Evolutionary conservation across 495 filamentous ascomycete genomes (phyloP), one percentile per base, ranked within the genome.

Genomic region (Penicillium soppii): DNA sequence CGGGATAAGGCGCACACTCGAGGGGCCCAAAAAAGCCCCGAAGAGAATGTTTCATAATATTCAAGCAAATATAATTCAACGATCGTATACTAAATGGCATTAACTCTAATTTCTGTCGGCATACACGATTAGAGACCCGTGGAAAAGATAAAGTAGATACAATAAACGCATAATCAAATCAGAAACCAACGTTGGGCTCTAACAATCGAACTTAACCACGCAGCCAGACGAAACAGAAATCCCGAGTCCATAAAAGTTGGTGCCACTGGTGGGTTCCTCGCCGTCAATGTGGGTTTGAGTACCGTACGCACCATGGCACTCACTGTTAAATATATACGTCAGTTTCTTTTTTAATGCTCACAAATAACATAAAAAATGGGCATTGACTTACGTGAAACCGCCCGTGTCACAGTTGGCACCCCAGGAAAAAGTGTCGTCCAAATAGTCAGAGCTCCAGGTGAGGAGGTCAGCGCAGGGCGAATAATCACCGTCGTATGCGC

Each of bases 301-400:
- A 19, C 43, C 43, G 12, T 45, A 45, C 0, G 43, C 43, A 35
- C 43, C 43, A 19, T 45, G 43, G 43, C 43, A 45, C 33, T 45
- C 43, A 30, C 43, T 45, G 9, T 29, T 10, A 29, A 10, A 29
- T 29, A 5, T 5, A 29, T n/a, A n/a, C n/a, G n/a, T n/a, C n/a
- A 29, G 26, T 29, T 10, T 5, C 26, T 29, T 10, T 5, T 29
- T 29, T 5, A 29, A 10, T 29, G n/a, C n/a, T n/a, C n/a, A n/a
- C 26, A 29, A 29, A 29, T 29, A 10, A 5, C 5, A 5, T 10
- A 29, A 29, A 29, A 29, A 10, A 29, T 29, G 26, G n/a, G n/a
- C n/a, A 29, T 29, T 10, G 21, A 17, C 43, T 3, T 45, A 45
- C 43, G 19, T 20, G 8, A 45, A 45, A 5, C 13, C 13, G 4